Percentiles rank a stretch among this genome's conserved stretches.
These are phyloP conservation scores for Mortierella sp. DNA, from an alignment of 371 early-diverging fungal species.

Conservation along the genomic window DNA sequence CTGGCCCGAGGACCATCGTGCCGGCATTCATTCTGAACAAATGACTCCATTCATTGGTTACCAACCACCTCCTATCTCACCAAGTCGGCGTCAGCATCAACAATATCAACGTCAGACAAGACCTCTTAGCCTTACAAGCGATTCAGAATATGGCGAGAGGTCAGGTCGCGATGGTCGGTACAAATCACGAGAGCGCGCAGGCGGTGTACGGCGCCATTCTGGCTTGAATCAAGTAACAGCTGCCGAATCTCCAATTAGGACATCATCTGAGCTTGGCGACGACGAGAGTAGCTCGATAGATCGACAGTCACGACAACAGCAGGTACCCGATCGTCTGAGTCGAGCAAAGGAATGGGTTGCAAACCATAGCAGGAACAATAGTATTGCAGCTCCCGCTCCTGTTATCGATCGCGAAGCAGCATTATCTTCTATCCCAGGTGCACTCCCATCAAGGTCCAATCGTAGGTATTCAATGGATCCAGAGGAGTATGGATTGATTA, in stretches of 20 bases:
- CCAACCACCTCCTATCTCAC: conserved; percentile 23
- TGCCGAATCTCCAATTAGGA: conserved; percentile 6
- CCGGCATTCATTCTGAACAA: conserved; percentile 23
- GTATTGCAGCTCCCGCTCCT: conserved; percentile 19
- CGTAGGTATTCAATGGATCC: conserved; percentile 33
- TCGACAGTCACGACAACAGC: not conserved
- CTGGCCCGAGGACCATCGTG: conserved; percentile 25
- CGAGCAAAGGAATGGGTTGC: conserved; percentile 55
- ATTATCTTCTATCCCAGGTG: conserved; percentile 22
- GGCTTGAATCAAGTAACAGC: conserved; percentile 25
- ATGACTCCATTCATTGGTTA: conserved; percentile 39
- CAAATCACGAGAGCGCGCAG: conserved; percentile 20
- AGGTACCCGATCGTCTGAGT: conserved; percentile 29
- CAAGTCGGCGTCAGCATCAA: conserved; percentile 5
- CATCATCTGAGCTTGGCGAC: conserved; percentile 28
- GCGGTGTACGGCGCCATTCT: conserved; percentile 24
- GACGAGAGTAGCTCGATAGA: conserved; percentile 15
- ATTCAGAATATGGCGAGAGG: conserved; percentile 18
- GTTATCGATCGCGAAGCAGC: conserved; percentile 21
- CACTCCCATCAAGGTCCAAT: conserved; percentile 6
- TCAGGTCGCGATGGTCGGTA: conserved; percentile 6
- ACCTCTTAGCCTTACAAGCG: conserved; percentile 24
- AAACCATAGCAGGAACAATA: conserved; percentile 33
- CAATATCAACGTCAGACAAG: conserved; percentile 8
- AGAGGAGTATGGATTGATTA: conserved; percentile 24